These are phyloP conservation scores for Bacterosira constricta DNA, from an alignment of 108 stramenopile species.

Conservation along the genomic window DNA sequence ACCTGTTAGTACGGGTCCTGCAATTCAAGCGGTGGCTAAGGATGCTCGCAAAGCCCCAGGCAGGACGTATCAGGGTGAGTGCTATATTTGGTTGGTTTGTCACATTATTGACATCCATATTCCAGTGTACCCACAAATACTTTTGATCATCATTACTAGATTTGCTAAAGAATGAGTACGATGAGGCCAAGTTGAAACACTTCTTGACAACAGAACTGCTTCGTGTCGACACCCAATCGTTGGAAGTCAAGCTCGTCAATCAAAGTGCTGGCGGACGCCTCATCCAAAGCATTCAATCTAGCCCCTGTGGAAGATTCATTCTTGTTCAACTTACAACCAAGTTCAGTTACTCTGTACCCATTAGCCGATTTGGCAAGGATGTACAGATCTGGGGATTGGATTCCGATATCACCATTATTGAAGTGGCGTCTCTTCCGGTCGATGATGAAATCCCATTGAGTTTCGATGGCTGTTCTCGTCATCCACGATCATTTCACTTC, in stretches of 20 bases:
- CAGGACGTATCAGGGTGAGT: constrained; percentile 43
- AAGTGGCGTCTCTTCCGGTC: constrained; percentile 30
- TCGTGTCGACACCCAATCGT: not conserved
- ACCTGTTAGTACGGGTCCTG: constrained; percentile 32
- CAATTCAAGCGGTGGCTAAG: constrained; percentile 28
- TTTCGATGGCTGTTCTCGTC: constrained; percentile 43
- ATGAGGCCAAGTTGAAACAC: constrained; percentile 30
- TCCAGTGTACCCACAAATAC: not conserved
- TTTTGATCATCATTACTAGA: not conserved
- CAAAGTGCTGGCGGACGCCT: constrained; percentile 20
- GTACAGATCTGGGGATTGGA: constrained; percentile 42
- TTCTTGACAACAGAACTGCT: constrained; percentile 30
- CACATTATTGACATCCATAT: too few species aligned
- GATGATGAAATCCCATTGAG: constrained; percentile 49
- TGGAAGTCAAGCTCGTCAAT: not conserved
- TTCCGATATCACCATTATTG: not conserved
- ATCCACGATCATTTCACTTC: constrained; percentile 29
- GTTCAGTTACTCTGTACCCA: constrained; percentile 41
- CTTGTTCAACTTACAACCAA: constrained; percentile 15
- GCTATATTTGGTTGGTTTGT: too few species aligned
- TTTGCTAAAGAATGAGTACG: constrained; percentile 42
- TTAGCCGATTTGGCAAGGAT: constrained; percentile 27
- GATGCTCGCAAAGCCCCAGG: constrained; percentile 41
- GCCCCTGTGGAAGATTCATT: constrained; percentile 28
- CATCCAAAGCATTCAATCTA: constrained; percentile 20